phyloP scores from a whole-genome alignment of 192 early-diverging fungal species.

The Gamsiella multidivaricata region DNA sequence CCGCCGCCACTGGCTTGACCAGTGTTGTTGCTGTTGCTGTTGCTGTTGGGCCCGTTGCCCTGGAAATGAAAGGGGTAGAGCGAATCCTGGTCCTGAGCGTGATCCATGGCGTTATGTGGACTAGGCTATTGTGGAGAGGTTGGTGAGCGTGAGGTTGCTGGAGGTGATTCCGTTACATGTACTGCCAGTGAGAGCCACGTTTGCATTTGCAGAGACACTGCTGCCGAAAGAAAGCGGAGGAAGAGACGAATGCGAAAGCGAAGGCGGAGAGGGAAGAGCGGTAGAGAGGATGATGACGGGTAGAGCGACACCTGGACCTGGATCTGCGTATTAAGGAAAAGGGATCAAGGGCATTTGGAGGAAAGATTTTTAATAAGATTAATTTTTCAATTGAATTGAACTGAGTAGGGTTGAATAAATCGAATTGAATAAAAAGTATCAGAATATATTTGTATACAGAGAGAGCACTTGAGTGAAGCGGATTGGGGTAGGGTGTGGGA shows the following conservation, averaged over 20 bases:
- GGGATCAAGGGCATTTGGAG: not conserved
- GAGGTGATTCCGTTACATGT: not conserved
- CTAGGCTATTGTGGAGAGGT: not conserved
- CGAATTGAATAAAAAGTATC: not conserved
- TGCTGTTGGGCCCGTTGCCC: not conserved
- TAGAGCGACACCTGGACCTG: not conserved
- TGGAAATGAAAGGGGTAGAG: slow-evolving; percentile 19
- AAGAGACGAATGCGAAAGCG: not conserved
- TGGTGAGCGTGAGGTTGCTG: not conserved
- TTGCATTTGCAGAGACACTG: slow-evolving; percentile 5
- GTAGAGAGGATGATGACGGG: not conserved
- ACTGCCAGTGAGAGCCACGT: not conserved
- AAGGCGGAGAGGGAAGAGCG: not conserved
- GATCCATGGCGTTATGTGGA: slow-evolving; percentile 13
- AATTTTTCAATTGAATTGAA: not conserved
- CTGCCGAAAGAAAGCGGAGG: not conserved
- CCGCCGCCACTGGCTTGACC: not conserved
- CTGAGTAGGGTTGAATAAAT: not conserved
- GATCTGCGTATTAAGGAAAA: slow-evolving; percentile 5
- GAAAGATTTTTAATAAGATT: not conserved
- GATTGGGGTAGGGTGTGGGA: not conserved
- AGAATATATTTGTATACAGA: not conserved
- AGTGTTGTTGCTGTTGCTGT: not conserved
- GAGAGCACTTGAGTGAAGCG: too few relatives aligned
- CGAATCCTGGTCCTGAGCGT: slow-evolving; percentile 11